Evolutionary conservation across 2,329 filamentous ascomycete species (phyloP), one percentile per base, ranked within the genome.

Genomic region (Uncinocarpus reesii): DNA sequence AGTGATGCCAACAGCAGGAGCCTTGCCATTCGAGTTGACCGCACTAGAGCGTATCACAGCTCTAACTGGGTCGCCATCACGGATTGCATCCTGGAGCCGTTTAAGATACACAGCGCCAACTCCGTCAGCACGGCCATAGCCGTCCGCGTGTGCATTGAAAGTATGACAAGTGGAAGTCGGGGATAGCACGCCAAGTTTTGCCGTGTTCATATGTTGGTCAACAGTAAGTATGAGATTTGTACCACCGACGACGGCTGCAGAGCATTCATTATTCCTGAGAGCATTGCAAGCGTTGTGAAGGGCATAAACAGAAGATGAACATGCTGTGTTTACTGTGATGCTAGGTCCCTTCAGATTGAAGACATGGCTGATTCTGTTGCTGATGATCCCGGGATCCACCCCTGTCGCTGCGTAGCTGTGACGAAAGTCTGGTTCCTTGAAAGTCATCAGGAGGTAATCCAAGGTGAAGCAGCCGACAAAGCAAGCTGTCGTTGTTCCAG

Each of bases 61-160:
- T 2, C 65, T 61, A 32, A 74, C 67, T 0, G 59, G 56, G 53
- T 73, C 67, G 13, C 62, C 60, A 40, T 70, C 67, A n/a, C 57
- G 51, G 10, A 72, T 47, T 1, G 70, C 70, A 47, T 65, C 58
- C 4, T 60, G 56, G 0, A 73, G 53, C 0, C 56, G 59, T 53
- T 73, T 73, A 1, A 73, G 34, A 0, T 69, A 40, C 5, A 73
- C 18, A 23, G 59, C 53, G 4, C 56, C 63, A 11, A 66, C 56
- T 8, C 66, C 71, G 53, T 74, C 71, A 10, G 67, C 71, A n/a
- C 68, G 59, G 4, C 58, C 64, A 52, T 72, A 74, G 0, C 71
- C 71, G 48, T 66, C 61, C 1, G 64, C 68, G n/a, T 56, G 48
- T 11, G 57, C 52, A 48, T 70, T 67, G 49, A 62, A 65, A 10